Percentiles rank a stretch among this genome's conserved stretches.
Evolutionary conservation across 192 early-diverging fungal genomes (phyloP).

Genomic region (Dimargaris verticillata): DNA sequence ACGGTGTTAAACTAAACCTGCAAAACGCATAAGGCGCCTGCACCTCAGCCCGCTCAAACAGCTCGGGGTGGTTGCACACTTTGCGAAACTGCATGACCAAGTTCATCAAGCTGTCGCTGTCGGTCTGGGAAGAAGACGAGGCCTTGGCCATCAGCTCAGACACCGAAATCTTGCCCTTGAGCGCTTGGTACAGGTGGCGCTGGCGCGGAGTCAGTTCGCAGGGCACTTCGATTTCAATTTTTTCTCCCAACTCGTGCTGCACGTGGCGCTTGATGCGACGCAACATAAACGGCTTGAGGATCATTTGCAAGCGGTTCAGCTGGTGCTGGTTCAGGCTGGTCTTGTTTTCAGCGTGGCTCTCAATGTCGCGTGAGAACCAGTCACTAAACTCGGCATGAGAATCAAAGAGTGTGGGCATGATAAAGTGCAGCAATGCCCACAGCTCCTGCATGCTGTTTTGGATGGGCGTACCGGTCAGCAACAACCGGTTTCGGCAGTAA

Average conservation of each 20-base stretch:
- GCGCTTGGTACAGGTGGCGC: constrained; percentile 48
- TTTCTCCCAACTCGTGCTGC: constrained; percentile 78
- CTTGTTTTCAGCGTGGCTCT: constrained; percentile 74
- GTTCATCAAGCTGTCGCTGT: constrained; percentile 75
- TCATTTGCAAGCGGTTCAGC: constrained; percentile 70
- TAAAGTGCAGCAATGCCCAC: constrained; percentile 85
- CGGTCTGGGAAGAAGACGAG: constrained; percentile 39
- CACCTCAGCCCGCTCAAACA: constrained; percentile 78
- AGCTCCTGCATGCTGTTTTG: constrained; percentile 91
- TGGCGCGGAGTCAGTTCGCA: constrained; percentile 66
- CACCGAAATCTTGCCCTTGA: constrained; percentile 64
- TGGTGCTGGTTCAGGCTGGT: constrained; percentile 69
- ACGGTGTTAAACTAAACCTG: constrained; percentile 36
- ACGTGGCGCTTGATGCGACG: constrained; percentile 80
- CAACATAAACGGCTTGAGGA: constrained; percentile 90
- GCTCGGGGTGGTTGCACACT: constrained; percentile 75
- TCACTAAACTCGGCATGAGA: constrained; percentile 87
- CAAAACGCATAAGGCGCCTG: constrained; percentile 47
- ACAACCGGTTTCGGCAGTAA: constrained; percentile 66
- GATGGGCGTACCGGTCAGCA: constrained; percentile 84
- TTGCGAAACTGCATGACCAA: constrained; percentile 90
- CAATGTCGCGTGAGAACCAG: constrained; percentile 88
- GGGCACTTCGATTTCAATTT: constrained; percentile 69
- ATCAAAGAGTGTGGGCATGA: constrained; percentile 89
- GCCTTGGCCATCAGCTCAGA: constrained; percentile 54